phyloP scores from a whole-genome alignment of 2,329 filamentous ascomycete genomes.

The Colletotrichum lupini region DNA sequence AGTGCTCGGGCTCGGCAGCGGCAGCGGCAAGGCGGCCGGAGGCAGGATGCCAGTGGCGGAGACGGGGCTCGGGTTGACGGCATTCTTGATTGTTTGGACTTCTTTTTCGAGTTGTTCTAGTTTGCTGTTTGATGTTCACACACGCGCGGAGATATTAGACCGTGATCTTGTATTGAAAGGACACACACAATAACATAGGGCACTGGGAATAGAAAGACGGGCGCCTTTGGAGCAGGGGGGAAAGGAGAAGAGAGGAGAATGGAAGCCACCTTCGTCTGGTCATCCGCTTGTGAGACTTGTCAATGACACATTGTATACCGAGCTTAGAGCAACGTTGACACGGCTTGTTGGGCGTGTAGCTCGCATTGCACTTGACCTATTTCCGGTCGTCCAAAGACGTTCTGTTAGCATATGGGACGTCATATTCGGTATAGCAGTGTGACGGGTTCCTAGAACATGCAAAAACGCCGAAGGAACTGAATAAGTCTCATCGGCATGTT shows the following conservation, averaged over 20 bases:
- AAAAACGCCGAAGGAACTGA: not conserved
- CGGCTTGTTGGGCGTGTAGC: conserved; percentile 49
- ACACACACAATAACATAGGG: not conserved
- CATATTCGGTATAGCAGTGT: not conserved
- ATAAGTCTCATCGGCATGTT: not conserved
- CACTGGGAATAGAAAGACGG: not conserved
- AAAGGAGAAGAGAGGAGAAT: not conserved
- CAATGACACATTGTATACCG: conserved; percentile 55
- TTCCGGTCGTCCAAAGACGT: not conserved
- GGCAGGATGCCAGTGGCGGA: conserved; percentile 12
- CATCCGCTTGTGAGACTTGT: conserved; percentile 59
- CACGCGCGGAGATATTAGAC: conserved; percentile 14
- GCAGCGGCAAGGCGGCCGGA: conserved; percentile 37
- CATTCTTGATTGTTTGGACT: conserved; percentile 35
- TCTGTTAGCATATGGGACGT: conserved; percentile 1
- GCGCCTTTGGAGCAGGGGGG: not conserved
- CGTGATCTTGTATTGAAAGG: not conserved
- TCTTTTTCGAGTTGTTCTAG: conserved; percentile 53
- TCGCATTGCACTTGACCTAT: conserved; percentile 58
- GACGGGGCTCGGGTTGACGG: conserved; percentile 48
- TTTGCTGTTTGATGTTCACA: conserved; percentile 52
- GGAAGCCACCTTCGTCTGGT: conserved; percentile 54
- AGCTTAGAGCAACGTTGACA: conserved; percentile 59
- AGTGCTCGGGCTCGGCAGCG: conserved; percentile 44
- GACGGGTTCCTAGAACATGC: not conserved